Base-by-base conservation (phyloP, 2,329 filamentous ascomycete genomes). In the Fusarium falciforme region DNA sequence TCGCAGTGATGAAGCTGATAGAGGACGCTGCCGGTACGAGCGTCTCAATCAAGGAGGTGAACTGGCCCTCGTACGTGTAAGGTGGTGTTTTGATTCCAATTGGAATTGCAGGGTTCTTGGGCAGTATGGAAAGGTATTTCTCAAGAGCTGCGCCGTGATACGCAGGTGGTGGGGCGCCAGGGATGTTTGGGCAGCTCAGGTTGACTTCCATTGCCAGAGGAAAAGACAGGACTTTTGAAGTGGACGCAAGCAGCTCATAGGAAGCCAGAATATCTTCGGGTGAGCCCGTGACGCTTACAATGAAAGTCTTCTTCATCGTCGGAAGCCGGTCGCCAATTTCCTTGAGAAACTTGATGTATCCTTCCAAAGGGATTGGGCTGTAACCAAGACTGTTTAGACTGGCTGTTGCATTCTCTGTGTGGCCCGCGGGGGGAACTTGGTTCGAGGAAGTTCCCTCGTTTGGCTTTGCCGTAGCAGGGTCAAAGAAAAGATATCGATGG, bases 171-270 rank as follows among this genome's bases (percentile, higher is more conserved):
- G 93, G 91, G 55, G 88, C 87, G 20, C 84, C 84, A 0, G 88
- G 86, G 59, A 95, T 95, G 77, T 96, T 95, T 0, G 93, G 93
- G 75, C 93, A 95, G 35, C 90, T 93, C 33, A 95, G 88, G 79
- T 96, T 96, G 77, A 95, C 85, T 81, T 96, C 93, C 85, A 95
- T 89, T 20, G 90, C 91, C 1, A 94, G 83, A 2, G 86, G 85
- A 73, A 90, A 81, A n/a, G 27, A 5, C 27, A 52, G 17, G 25
- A 29, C 10, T 31, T 52, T 29, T 11, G 47, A 1, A 78, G 74
- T n/a, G 86, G 67, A 5, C 84, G 27, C 29, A 57, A 5, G 84
- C 86, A 69, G 70, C 77, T 55, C 29, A 67, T 67, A 79, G 80
- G 68, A 93, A 87, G 16, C 83, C 81, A 1, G 73, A 70, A 94